Evolutionary conservation across 192 early-diverging fungal species (phyloP).

Genomic region (Mortierella claussenii): DNA sequence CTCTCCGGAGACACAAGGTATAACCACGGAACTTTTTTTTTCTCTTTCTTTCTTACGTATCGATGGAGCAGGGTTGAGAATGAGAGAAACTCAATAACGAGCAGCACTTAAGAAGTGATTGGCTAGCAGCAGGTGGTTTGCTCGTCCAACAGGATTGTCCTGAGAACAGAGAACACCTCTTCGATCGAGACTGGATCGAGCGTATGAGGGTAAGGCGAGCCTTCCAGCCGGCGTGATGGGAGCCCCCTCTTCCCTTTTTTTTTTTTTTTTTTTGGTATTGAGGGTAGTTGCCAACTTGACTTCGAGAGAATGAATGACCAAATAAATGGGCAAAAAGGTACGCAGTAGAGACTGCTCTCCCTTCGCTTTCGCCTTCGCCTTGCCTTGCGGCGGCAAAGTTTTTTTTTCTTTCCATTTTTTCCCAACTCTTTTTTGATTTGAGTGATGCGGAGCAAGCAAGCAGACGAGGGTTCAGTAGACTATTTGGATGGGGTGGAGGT

Average conservation of each 20-base stretch:
- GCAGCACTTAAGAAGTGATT: neutral
- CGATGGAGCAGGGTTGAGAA: neutral
- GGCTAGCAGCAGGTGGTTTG: neutral
- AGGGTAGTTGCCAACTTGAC: too few relatives aligned
- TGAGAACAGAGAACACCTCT: conserved; percentile 12
- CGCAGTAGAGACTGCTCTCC: too few relatives aligned
- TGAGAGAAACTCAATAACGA: neutral
- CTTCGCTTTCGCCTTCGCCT: too few relatives aligned
- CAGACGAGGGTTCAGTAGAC: neutral
- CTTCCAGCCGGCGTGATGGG: neutral
- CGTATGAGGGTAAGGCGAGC: neutral
- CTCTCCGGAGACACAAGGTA: conserved; percentile 3
- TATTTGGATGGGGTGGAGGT: neutral
- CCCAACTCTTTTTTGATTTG: neutral
- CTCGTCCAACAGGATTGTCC: neutral
- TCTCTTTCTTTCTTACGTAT: conserved; percentile 1
- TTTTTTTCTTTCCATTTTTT: neutral
- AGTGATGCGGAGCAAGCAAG: neutral
- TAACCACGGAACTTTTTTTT: conserved; percentile 3
- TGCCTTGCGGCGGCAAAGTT: too few relatives aligned
- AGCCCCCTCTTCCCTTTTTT: too few relatives aligned
- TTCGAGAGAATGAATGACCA: too few relatives aligned
- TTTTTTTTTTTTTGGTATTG: conserved; percentile 6
- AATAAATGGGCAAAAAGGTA: neutral
- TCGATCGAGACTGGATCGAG: conserved; percentile 15